Evolutionary conservation across 371 early-diverging fungal species (phyloP).

Genomic region (Rhizopus stolonifer): DNA sequence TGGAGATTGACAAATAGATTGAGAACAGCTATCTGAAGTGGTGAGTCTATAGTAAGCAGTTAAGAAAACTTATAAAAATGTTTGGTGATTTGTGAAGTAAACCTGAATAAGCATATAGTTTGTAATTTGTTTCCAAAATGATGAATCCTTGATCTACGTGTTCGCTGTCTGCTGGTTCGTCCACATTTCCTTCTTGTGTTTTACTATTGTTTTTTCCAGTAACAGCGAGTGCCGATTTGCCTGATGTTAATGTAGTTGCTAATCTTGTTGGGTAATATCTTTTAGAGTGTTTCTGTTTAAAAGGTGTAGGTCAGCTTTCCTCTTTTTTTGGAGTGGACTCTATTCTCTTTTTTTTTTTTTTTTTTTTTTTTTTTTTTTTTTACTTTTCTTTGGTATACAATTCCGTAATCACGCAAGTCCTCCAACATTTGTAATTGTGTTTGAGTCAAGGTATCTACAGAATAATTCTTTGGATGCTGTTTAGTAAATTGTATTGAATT

Average conservation of each 20-base stretch:
- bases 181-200: conserved; percentile 19
- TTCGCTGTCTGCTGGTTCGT: conserved; percentile 39
- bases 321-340: too few species aligned
- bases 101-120: conserved; percentile 95
- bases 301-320: too few species aligned
- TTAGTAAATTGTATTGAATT: not conserved
- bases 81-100: too few species aligned
- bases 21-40: conserved; percentile 96
- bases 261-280: conserved; percentile 92
- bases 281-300: conserved; percentile 58
- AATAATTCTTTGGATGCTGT: conserved; percentile 66
- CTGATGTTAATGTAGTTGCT: conserved; percentile 89
- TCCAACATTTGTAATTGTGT: conserved; percentile 84
- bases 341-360: not conserved
- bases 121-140: conserved; percentile 90
- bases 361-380: not conserved
- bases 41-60: conserved; percentile 61
- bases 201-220: conserved; percentile 15
- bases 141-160: conserved; percentile 72
- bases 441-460: conserved; percentile 76
- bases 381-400: conserved; percentile 86
- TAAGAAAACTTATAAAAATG: too few species aligned
- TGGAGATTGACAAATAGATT: conserved; percentile 88
- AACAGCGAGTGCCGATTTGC: conserved; percentile 53
- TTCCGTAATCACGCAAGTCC: conserved; percentile 88